A percentile compares a stretch with the other conserved stretches of the same genome.
Evolutionary conservation across 2,329 filamentous ascomycete species (phyloP).

Genomic region (Daldinia eschscholtzii): DNA sequence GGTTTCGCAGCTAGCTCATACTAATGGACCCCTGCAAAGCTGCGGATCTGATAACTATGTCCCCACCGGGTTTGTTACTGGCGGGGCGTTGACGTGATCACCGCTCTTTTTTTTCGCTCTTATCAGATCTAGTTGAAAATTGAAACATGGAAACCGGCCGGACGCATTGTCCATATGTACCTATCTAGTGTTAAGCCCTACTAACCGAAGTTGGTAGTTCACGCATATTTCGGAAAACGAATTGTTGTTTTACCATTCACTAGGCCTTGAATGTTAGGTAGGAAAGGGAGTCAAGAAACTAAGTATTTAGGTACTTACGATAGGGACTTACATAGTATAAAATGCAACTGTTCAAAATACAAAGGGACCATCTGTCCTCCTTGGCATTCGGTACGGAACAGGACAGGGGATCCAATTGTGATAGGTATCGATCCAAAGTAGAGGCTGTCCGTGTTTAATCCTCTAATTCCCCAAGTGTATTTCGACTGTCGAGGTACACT

Average conservation of each 20-base stretch:
- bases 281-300: background rate
- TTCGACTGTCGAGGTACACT: conserved; percentile 1
- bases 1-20: conserved; percentile 30
- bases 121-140: conserved; percentile 41
- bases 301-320: background rate
- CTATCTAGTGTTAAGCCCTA: background rate
- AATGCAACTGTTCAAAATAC: background rate
- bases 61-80: conserved; percentile 17
- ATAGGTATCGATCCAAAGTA: conserved; percentile 14
- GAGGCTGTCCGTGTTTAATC: background rate
- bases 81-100: conserved; percentile 35
- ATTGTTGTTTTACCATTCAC: background rate
- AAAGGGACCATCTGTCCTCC: conserved; percentile 27
- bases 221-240: background rate
- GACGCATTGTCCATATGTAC: background rate
- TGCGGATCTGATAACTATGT: conserved; percentile 51
- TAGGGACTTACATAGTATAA: background rate
- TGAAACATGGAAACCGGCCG: conserved; percentile 31
- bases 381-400: conserved; percentile 25
- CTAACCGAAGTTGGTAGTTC: conserved; percentile 3
- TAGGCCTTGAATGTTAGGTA: background rate
- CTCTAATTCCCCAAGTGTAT: conserved; percentile 8
- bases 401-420: conserved; percentile 25
- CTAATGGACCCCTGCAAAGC: conserved; percentile 34
- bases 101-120: conserved; percentile 30